Percentiles rank a stretch among this genome's conserved stretches.
Evolutionary conservation across 2,329 filamentous ascomycete genomes (phyloP).

Genomic region (Fusarium solani-melongenae): DNA sequence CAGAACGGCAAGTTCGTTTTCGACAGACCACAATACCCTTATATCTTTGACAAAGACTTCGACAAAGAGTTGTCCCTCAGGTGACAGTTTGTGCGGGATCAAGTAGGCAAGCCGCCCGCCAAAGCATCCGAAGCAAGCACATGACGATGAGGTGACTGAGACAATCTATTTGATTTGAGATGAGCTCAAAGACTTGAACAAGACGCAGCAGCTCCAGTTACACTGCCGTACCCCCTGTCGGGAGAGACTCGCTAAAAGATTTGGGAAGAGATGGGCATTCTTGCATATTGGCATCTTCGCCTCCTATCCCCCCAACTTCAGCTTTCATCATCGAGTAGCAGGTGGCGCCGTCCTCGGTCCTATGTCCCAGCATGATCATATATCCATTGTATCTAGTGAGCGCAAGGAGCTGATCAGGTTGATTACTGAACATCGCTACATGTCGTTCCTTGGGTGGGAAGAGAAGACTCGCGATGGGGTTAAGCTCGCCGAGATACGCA

Average conservation of each 20-base stretch:
- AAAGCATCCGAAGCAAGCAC: neutral
- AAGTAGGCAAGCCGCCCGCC: too few species aligned
- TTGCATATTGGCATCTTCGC: neutral
- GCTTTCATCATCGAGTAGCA: neutral
- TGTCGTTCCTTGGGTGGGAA: neutral
- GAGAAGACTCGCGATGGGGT: neutral
- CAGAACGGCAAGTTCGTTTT: neutral
- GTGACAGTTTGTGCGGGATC: too few species aligned
- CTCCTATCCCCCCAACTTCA: neutral
- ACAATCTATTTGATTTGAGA: neutral
- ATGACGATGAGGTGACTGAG: neutral
- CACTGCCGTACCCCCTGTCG: neutral
- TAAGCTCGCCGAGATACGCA: neutral
- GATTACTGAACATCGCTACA: neutral
- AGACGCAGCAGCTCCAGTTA: neutral
- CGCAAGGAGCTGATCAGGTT: neutral
- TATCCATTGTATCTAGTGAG: neutral
- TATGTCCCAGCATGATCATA: neutral
- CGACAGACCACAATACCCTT: neutral
- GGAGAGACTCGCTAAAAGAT: neutral
- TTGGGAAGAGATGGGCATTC: neutral
- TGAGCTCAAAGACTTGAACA: neutral
- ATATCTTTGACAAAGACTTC: neutral
- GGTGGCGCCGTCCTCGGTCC: neutral
- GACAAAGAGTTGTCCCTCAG: neutral